phyloP scores from a whole-genome alignment of 805 yeast species.

The Myxozyma neotropica region DNA sequence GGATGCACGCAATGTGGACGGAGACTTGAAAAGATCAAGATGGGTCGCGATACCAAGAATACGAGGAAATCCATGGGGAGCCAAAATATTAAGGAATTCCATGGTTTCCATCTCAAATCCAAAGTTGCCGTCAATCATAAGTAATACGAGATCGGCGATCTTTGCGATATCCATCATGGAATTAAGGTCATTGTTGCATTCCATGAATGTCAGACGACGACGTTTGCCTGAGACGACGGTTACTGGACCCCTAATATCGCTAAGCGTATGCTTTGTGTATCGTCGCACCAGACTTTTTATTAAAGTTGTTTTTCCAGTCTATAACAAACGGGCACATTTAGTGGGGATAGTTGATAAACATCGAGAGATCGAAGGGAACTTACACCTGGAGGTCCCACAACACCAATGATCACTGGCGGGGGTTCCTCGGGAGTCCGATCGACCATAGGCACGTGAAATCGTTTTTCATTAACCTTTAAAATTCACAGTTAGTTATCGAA shows the following conservation, averaged over 20 bases:
- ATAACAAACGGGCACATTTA: too few relatives aligned
- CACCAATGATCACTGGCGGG: slow-evolving; percentile 94
- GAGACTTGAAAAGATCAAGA: slow-evolving; percentile 88
- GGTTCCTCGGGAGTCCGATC: slow-evolving; percentile 96
- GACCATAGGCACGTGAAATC: slow-evolving; percentile 95
- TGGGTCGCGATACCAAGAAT: slow-evolving; percentile 95
- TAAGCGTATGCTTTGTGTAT: slow-evolving; percentile 79
- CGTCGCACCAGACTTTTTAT: slow-evolving; percentile 86
- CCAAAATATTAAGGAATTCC: slow-evolving; percentile 95
- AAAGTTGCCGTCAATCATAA: slow-evolving; percentile 93
- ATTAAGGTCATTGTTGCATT: slow-evolving; percentile 87
- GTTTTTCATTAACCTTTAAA: slow-evolving; percentile 62
- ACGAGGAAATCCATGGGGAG: slow-evolving; percentile 98
- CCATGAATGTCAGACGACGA: slow-evolving; percentile 88
- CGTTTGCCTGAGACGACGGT: slow-evolving; percentile 88
- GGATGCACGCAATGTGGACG: slow-evolving; percentile 83
- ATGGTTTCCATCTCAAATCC: slow-evolving; percentile 99
- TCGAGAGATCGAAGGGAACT: slow-evolving; percentile 14
- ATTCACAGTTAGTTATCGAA: not conserved
- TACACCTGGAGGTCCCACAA: slow-evolving; percentile 94
- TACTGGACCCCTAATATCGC: slow-evolving; percentile 91
- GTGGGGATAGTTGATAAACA: not conserved
- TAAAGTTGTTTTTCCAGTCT: slow-evolving; percentile 90
- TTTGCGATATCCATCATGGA: slow-evolving; percentile 97
- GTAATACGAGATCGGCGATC: slow-evolving; percentile 85